Percentiles rank a stretch among this genome's conserved stretches.
These are phyloP conservation scores for Paracoccidioides brasiliensis DNA, from an alignment of 2,329 filamentous ascomycete species.

Conservation along the genomic window DNA sequence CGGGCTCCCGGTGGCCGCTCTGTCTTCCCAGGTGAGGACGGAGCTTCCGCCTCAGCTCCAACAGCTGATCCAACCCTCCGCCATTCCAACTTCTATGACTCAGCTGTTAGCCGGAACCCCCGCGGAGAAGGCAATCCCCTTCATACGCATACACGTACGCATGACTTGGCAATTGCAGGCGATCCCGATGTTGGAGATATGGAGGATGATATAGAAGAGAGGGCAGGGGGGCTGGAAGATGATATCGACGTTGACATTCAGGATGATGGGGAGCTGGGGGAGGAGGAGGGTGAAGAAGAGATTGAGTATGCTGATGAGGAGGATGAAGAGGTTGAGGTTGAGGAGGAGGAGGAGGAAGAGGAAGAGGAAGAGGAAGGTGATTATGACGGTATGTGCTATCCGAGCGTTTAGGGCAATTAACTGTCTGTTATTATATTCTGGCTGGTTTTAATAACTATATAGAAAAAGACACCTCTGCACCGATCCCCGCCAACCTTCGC, in stretches of 20 bases:
- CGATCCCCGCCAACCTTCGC: slow-evolving; percentile 36
- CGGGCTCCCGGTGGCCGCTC: not conserved
- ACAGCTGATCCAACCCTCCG: slow-evolving; percentile 3
- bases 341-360: slow-evolving; percentile 11
- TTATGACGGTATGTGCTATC: slow-evolving; percentile 23
- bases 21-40: slow-evolving; percentile 10
- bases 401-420: slow-evolving; percentile 14
- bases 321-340: slow-evolving; percentile 8
- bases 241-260: not conserved
- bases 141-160: not conserved
- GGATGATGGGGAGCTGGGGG: not conserved
- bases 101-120: not conserved
- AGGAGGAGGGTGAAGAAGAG: slow-evolving; percentile 7
- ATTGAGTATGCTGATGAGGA: slow-evolving; percentile 6
- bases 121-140: not conserved
- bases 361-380: slow-evolving; percentile 12
- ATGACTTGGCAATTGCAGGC: not conserved
- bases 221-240: not conserved
- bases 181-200: not conserved
- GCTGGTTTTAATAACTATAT: slow-evolving; percentile 1
- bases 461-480: slow-evolving; percentile 24
- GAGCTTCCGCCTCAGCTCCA: slow-evolving; percentile 9
- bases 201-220: not conserved
- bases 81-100: not conserved
- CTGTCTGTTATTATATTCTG: not conserved